Conservation (phyloP, 805 yeast genomes). For the Lachancea sp. region DNA sequence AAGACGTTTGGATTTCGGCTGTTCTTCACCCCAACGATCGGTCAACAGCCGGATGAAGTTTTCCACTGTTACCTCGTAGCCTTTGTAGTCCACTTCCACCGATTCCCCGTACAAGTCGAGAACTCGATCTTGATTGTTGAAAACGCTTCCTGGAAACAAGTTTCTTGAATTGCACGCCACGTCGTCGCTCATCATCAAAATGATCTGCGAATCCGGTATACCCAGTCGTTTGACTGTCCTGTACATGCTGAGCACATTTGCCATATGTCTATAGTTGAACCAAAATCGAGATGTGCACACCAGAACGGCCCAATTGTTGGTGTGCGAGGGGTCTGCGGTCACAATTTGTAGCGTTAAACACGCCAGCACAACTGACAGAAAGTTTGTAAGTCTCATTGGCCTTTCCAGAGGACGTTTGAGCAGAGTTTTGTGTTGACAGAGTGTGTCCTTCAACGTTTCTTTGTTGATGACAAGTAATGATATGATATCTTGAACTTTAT, state of each 20-base stretch:
- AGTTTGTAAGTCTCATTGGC: slow-evolving; percentile 1
- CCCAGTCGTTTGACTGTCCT: slow-evolving; percentile 94
- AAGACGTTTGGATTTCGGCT: slow-evolving; percentile 85
- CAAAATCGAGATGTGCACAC: slow-evolving; percentile 96
- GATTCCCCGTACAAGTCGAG: slow-evolving; percentile 90
- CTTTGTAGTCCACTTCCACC: slow-evolving; percentile 94
- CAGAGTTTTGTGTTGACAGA: neutral
- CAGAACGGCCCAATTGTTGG: slow-evolving; percentile 73
- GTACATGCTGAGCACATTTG: slow-evolving; percentile 89
- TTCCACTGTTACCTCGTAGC: slow-evolving; percentile 97
- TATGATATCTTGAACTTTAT: too few species aligned
- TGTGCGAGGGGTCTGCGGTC: slow-evolving; percentile 36
- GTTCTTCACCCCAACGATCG: slow-evolving; percentile 92
- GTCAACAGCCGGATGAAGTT: slow-evolving; percentile 88
- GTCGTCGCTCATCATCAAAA: slow-evolving; percentile 93
- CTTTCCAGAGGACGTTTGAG: neutral
- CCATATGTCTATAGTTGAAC: slow-evolving; percentile 98
- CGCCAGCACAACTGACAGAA: neutral
- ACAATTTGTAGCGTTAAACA: neutral
- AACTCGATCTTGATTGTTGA: slow-evolving; percentile 87
- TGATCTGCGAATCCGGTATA: slow-evolving; percentile 95
- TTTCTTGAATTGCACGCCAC: slow-evolving; percentile 95
- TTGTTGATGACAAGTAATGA: too few species aligned
- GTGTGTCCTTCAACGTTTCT: too few species aligned
- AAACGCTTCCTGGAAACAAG: slow-evolving; percentile 92